A percentile compares a stretch with the other conserved stretches of the same genome.
Conservation (phyloP, 192 early-diverging fungal genomes). For the Podila epicladia region DNA sequence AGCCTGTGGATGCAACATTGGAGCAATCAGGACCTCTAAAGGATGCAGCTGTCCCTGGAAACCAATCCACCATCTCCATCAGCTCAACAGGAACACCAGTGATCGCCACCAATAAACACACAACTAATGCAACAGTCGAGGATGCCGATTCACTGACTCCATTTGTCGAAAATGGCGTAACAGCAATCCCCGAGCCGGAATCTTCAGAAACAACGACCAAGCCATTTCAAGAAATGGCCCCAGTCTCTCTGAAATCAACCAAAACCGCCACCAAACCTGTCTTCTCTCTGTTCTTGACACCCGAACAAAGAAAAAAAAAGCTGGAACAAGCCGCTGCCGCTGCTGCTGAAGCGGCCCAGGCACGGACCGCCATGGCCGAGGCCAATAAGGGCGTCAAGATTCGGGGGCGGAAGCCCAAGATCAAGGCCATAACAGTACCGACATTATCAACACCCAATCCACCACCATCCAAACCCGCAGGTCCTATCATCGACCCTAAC, state of each 20-base stretch:
- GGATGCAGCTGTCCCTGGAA: background rate
- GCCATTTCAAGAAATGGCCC: too few species aligned
- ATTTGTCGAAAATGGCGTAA: too few species aligned
- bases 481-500: constrained; percentile 32
- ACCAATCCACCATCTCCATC: background rate
- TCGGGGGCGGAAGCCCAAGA: constrained; percentile 34
- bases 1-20: background rate
- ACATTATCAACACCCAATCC: background rate
- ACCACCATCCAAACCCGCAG: background rate
- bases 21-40: background rate
- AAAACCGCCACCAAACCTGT: constrained; percentile 24
- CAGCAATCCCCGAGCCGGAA: too few species aligned
- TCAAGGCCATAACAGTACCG: background rate
- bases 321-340: constrained; percentile 2
- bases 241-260: too few species aligned
- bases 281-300: constrained; percentile 42
- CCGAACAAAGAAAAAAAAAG: constrained; percentile 37
- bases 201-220: too few species aligned
- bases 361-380: background rate
- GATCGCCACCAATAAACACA: background rate
- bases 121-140: background rate
- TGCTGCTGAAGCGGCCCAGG: constrained; percentile 1
- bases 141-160: too few species aligned
- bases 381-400: constrained; percentile 1
- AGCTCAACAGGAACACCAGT: background rate